phyloP scores from a whole-genome alignment of 352 stramenopile genomes.

The Phytophthora citricola region DNA sequence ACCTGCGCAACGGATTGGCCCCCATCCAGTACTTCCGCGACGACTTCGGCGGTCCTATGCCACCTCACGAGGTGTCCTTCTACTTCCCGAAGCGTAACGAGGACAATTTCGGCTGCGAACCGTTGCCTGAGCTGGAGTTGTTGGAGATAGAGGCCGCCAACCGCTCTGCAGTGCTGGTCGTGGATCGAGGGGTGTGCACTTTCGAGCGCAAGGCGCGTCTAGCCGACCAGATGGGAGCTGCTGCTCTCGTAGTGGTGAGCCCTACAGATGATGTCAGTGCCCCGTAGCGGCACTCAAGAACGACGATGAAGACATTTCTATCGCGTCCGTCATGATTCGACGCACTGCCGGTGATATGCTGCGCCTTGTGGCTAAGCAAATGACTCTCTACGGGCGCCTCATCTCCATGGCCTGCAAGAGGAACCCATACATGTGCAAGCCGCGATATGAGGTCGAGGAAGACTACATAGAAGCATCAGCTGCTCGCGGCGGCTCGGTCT shows the following conservation, averaged over 20 bases:
- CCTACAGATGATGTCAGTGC: constrained; percentile 47
- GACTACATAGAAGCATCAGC: constrained; percentile 46
- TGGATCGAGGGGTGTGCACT: constrained; percentile 69
- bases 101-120: constrained; percentile 53
- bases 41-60: constrained; percentile 53
- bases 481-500: constrained; percentile 48
- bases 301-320: constrained; percentile 52
- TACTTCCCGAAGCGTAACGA: constrained; percentile 43
- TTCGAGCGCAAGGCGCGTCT: constrained; percentile 69
- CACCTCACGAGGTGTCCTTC: constrained; percentile 49
- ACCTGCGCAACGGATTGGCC: constrained; percentile 62
- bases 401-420: constrained; percentile 65
- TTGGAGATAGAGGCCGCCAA: constrained; percentile 40
- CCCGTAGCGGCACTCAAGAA: constrained; percentile 44
- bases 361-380: constrained; percentile 30
- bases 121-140: constrained; percentile 41
- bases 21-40: constrained; percentile 84
- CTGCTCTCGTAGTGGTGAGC: constrained; percentile 60
- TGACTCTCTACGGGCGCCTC: constrained; percentile 51
- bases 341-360: constrained; percentile 57
- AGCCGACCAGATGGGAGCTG: constrained; percentile 54
- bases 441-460: constrained; percentile 30
- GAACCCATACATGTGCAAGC: constrained; percentile 54
- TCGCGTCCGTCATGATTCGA: constrained; percentile 71
- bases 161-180: constrained; percentile 48